Percentiles rank a stretch among this genome's conserved stretches.
phyloP scores from a whole-genome alignment of 2,329 filamentous ascomycete species.

The Hymenoscyphus infarciens region DNA sequence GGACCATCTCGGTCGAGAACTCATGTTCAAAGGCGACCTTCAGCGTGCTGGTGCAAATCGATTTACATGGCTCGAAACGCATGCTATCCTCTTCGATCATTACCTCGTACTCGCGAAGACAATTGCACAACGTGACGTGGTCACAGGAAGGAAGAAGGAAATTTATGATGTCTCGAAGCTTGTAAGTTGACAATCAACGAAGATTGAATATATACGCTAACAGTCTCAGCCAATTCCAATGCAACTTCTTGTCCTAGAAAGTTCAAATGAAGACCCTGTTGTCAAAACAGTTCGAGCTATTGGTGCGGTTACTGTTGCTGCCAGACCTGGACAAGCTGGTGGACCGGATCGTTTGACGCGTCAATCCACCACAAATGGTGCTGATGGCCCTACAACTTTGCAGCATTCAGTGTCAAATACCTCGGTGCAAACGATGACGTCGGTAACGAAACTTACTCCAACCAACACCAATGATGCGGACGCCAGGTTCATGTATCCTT shows the following conservation, averaged over 20 bases:
- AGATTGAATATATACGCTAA: conserved; percentile 20
- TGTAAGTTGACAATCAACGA: conserved; percentile 44
- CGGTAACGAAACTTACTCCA: conserved; percentile 44
- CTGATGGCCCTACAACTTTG: conserved; percentile 50
- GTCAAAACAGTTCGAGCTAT: conserved; percentile 61
- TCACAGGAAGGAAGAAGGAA: conserved; percentile 70
- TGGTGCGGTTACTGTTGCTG: conserved; percentile 59
- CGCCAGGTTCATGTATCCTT: conserved; percentile 68
- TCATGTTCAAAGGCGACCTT: conserved; percentile 85
- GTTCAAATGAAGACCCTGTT: conserved; percentile 85
- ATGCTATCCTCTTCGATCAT: conserved; percentile 92
- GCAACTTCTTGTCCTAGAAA: conserved; percentile 90
- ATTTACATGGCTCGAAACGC: conserved; percentile 90
- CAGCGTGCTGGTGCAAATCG: conserved; percentile 84
- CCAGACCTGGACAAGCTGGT: conserved; percentile 58
- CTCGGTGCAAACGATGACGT: conserved; percentile 54
- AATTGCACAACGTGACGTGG: conserved; percentile 63
- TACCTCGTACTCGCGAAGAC: conserved; percentile 90
- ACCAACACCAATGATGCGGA: conserved; percentile 46
- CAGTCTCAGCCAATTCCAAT: conserved; percentile 85
- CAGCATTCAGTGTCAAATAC: conserved; percentile 66
- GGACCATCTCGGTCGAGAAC: conserved; percentile 86
- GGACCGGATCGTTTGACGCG: conserved; percentile 52
- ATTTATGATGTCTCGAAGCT: conserved; percentile 91
- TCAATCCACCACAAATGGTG: conserved; percentile 31